A percentile compares a stretch with the other conserved stretches of the same genome.
phyloP scores from a whole-genome alignment of 2,329 filamentous ascomycete genomes.

The Proliferodiscus dingleyae region DNA sequence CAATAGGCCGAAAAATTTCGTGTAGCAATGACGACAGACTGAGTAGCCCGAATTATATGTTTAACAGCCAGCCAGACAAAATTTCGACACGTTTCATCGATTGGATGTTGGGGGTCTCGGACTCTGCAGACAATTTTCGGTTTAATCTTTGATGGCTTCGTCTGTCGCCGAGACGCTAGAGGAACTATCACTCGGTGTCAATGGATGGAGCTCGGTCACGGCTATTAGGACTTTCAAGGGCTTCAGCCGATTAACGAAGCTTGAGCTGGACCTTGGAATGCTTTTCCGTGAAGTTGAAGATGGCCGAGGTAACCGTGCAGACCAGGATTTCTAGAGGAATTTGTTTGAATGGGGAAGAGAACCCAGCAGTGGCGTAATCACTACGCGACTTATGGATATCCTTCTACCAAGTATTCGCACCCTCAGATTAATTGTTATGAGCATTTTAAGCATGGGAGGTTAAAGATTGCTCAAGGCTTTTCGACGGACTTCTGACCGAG shows the following conservation, averaged over 20 bases:
- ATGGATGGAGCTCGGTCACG: too few species aligned
- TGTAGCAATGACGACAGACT: constrained; percentile 27
- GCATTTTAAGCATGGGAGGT: neutral
- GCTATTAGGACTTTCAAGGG: neutral
- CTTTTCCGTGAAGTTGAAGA: neutral
- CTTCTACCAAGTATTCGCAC: neutral
- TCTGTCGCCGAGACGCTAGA: neutral
- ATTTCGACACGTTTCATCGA: too few species aligned
- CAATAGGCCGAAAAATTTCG: constrained; percentile 27
- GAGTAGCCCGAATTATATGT: too few species aligned
- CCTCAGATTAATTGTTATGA: neutral
- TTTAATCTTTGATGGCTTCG: neutral
- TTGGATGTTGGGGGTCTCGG: too few species aligned
- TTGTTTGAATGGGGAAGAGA: neutral
- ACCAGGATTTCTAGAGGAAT: neutral
- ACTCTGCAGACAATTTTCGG: neutral
- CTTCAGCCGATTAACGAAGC: neutral
- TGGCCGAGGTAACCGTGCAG: neutral
- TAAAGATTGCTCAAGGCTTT: neutral
- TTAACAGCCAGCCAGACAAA: too few species aligned
- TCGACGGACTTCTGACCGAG: neutral
- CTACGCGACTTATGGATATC: neutral
- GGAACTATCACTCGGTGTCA: neutral
- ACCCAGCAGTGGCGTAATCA: neutral
- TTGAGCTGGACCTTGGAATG: neutral